phyloP scores from a whole-genome alignment of 192 early-diverging fungal species.

The Coemansia erecta region DNA sequence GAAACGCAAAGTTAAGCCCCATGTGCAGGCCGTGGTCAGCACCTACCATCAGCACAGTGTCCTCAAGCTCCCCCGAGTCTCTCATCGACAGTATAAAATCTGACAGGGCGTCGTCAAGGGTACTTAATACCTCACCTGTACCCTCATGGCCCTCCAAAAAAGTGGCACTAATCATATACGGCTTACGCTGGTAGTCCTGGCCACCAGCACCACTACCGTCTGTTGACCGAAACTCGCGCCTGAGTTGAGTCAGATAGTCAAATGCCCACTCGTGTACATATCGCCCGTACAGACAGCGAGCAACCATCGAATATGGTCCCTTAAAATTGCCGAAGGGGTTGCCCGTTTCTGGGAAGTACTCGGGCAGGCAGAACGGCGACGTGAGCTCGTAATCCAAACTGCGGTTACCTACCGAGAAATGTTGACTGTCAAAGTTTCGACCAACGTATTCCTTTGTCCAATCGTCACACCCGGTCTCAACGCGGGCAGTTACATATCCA shows the following conservation, averaged over 20 bases:
- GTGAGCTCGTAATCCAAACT: conserved; percentile 57
- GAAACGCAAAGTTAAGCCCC: conserved; percentile 47
- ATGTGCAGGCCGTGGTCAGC: conserved; percentile 49
- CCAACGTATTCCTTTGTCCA: conserved; percentile 54
- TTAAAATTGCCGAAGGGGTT: conserved; percentile 58
- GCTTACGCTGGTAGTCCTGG: background rate
- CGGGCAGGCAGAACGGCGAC: conserved; percentile 58
- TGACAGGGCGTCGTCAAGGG: conserved; percentile 24
- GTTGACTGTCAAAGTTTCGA: conserved; percentile 13
- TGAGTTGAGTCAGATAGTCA: conserved; percentile 39
- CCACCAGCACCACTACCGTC: background rate
- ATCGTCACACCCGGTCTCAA: conserved; percentile 56
- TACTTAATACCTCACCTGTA: conserved; percentile 42
- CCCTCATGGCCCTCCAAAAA: conserved; percentile 50
- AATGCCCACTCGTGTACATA: conserved; percentile 47
- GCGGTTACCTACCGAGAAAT: conserved; percentile 35
- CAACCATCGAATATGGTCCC: conserved; percentile 35
- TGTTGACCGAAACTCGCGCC: conserved; percentile 14
- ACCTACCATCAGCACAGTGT: conserved; percentile 34
- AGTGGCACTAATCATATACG: conserved; percentile 34
- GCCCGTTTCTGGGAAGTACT: conserved; percentile 46
- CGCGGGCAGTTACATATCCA: conserved; percentile 55
- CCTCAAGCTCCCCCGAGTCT: conserved; percentile 34
- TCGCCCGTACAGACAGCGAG: conserved; percentile 42
- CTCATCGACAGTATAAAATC: conserved; percentile 28